These are phyloP conservation scores for Candida namnaoensis DNA, from an alignment of 805 yeast genomes.

Conservation along the genomic window DNA sequence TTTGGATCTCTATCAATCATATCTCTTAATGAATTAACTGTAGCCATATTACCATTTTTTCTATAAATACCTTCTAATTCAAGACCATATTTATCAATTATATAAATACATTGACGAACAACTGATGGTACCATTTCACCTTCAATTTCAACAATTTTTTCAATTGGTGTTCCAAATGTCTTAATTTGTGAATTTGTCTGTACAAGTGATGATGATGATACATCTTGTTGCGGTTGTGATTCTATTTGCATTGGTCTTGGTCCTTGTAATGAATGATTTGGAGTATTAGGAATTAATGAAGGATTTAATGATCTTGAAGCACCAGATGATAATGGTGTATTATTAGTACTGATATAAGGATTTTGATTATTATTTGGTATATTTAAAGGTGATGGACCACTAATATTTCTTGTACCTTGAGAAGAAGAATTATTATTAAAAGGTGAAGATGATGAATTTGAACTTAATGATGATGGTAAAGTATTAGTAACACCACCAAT, in stretches of 20 bases:
- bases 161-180: slow-evolving; percentile 83
- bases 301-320: slow-evolving; percentile 5
- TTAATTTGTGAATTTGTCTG: slow-evolving; percentile 15
- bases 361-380: slow-evolving; percentile 7
- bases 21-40: slow-evolving; percentile 64
- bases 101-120: slow-evolving; percentile 81
- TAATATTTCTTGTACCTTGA: too few relatives aligned
- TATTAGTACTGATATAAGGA: slow-evolving; percentile 1
- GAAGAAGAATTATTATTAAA: too few relatives aligned
- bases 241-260: slow-evolving; percentile 17
- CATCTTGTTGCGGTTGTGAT: slow-evolving; percentile 5
- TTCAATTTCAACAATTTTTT: slow-evolving; percentile 65
- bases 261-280: slow-evolving; percentile 3
- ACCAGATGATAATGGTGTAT: neutral
- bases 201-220: neutral
- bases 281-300: slow-evolving; percentile 3
- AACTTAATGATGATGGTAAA: too few relatives aligned
- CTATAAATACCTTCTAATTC: slow-evolving; percentile 87
- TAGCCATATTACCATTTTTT: slow-evolving; percentile 68
- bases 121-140: slow-evolving; percentile 89
- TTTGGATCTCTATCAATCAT: slow-evolving; percentile 72
- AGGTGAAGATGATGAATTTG: too few relatives aligned
- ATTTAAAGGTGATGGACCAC: too few relatives aligned
- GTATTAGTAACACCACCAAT: slow-evolving; percentile 8
- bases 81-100: slow-evolving; percentile 78